Base-by-base conservation (phyloP, 2,329 filamentous ascomycete genomes). In the Exophiala phaeomuriformis region DNA sequence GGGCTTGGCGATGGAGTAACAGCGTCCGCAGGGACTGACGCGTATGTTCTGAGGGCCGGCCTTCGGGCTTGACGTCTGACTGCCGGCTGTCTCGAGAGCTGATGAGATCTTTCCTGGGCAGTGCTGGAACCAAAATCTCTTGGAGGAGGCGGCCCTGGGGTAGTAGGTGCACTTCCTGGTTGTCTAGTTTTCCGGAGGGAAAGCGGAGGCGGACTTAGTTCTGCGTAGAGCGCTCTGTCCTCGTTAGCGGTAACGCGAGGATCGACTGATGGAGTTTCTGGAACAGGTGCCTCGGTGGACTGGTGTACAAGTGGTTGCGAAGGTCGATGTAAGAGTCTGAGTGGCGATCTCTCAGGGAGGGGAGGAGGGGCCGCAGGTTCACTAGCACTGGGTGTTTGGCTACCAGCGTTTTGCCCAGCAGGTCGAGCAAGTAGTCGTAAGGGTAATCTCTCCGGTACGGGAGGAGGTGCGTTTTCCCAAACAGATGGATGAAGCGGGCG, bases 191-290 rank as follows among this genome's bases (percentile, higher is more conserved):
- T 58, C 9, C 52, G 51, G 37, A 55, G 9, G 30, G 31, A 9
- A 42, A 58, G 55, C 5, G 55, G 55, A 54, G 51, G 52, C 28
- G 55, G 55, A 29, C 37, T 49, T 31, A 58, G 41, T 43, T 53
- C 49, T 29, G 49, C 48, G 48, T 45, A 55, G 32, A 57, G 52
- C 35, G 45, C 55, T 47, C 41, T 35, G 12, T 55, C 51, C 44
- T 58, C 52, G 10, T 35, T 31, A 5, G 44, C 28, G 7, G 40
- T 41, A 10, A 27, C 2, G 19, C n/a, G 31, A 4, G 39, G 39
- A 5, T 41, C 42, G 29, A 32, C 10, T 32, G 28, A 9, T 39
- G 5, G 40, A 19, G 29, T 9, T 19, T 29, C 35, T 12, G 8
- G 5, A 29, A 30, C 39, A 27, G 49, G 28, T 12, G 42, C 37